Evolutionary conservation across 352 stramenopile genomes (phyloP), one percentile per base, ranked within the genome.

Genomic region (Pythium aquatile): DNA sequence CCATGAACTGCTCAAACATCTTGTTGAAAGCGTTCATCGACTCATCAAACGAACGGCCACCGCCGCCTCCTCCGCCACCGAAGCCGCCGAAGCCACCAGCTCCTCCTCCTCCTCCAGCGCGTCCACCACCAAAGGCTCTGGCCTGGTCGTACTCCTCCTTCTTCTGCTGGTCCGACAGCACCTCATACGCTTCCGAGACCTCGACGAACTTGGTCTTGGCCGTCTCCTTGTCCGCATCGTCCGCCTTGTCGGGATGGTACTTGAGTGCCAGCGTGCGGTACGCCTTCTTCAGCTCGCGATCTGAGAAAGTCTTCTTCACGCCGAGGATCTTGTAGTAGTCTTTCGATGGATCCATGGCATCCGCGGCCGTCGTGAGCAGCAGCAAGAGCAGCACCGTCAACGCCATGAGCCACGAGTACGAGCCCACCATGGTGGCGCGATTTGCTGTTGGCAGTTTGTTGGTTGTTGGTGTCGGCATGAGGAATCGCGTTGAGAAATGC

Each of bases 141-240:
- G 77, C 80, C 35, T 96, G 75, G 66, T 98, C 93, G 71, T 98
- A 98, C 39, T 95, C 87, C 8, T 93, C 75, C 42, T 91, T 79
- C 73, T 96, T 94, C 16, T 95, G 71, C 47, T 87, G 72, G 58
- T 98, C 93, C 17, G 87, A 96, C 20, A 98, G 84, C 63, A 98
- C 90, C 62, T 97, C 89, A 68, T 98, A 98, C 2, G 93, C 93
- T 61, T 97, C 87, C 20, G 79, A 95, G 37, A 98, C 89, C 55
- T 97, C 82, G 26, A 97, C 90, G 66, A 98, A 98, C 69, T 94
- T 95, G 56, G 94, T 76, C 53, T 94, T 92, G n/a, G 91, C 88
- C 11, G 65, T 46, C 40, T 97, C 88, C 54, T 96, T 88, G 49
- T 94, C 87, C 37, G 87, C 74, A 6, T 79, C 77, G 58, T 91